Evolutionary conservation across 2,329 filamentous ascomycete genomes (phyloP), one percentile per base, ranked within the genome.

Genomic region (Aphanocladium album): DNA sequence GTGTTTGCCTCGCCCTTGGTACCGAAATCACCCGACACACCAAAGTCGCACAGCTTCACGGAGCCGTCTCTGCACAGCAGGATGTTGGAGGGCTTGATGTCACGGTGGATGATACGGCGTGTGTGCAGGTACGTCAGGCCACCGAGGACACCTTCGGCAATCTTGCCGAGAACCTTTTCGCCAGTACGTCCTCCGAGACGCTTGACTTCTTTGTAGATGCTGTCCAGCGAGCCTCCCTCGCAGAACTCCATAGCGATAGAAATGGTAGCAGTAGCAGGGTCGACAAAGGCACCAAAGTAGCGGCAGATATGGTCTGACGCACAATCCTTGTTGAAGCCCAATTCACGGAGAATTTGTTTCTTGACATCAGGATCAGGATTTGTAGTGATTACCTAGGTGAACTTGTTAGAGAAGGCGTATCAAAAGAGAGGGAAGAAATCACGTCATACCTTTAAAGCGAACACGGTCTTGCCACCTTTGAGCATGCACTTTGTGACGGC

Each of bases 211-310:
- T 91, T 91, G 79, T 99, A 99, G 65, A 99, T 95, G 72, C 91
- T 95, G 77, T 99, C 93, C 21, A 99, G 83, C 51, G 91, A 96
- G 57, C 95, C 95, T 61, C 95, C 95, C 76, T 98, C 95, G 72
- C 95, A 99, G 70, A 96, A 98, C 73, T 99, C 95, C 95, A 99
- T 99, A 61, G 92, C 93, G 71, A 99, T 99, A 52, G 91, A 96
- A 67, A 99, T 98, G 52, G 93, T 98, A 55, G 93, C 91, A 11
- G 91, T 96, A n/a, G 91, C 89, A 62, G 95, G 90, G 72, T 99
- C 93, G 72, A 96, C 91, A 73, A 98, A 99, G 45, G 93, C 93
- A 64, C 95, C 95, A 70, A 97, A 99, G 77, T 99, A 99, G 64
- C 89, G 87, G 77, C 95, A 99, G 69, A 99, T 99, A 73, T 98